A percentile compares a stretch with the other conserved stretches of the same genome.
Evolutionary conservation across 208 protist genomes (phyloP).

Genomic region (Entamoeba histolytica): DNA sequence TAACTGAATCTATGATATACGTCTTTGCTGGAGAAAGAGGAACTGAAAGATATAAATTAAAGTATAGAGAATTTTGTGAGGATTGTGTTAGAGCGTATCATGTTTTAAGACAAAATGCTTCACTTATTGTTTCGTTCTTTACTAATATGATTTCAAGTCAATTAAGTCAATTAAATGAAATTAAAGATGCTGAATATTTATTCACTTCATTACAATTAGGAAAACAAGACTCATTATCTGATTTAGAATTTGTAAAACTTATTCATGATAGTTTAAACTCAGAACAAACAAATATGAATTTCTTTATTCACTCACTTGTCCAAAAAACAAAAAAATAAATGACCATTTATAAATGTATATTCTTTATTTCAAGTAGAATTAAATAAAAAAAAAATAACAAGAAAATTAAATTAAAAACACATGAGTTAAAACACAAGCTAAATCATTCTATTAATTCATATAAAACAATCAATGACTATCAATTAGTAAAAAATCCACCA

Average conservation of each 20-base stretch:
- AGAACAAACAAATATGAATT: not conserved
- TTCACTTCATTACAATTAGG: not conserved
- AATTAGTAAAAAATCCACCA: too few species aligned
- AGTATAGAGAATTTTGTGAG: not conserved
- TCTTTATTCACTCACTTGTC: not conserved
- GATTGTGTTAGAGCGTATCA: not conserved
- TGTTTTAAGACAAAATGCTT: not conserved
- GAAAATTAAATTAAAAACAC: too few species aligned
- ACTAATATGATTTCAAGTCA: not conserved
- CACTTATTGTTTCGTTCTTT: not conserved
- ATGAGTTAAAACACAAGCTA: too few species aligned
- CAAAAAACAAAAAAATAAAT: not conserved
- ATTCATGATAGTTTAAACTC: not conserved
- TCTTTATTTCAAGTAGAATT: too few species aligned
- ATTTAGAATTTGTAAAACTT: not conserved
- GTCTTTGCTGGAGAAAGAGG: constrained; percentile 39
- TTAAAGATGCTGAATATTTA: not conserved
- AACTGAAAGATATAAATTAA: not conserved
- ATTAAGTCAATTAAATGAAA: not conserved
- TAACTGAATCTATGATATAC: constrained; percentile 54
- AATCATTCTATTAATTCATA: too few species aligned
- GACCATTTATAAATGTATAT: too few species aligned
- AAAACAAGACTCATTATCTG: not conserved
- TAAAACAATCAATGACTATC: too few species aligned
- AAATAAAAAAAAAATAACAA: too few species aligned